These are phyloP conservation scores for Beauveria bassiana DNA, from an alignment of 2,329 filamentous ascomycete genomes.

Conservation along the genomic window DNA sequence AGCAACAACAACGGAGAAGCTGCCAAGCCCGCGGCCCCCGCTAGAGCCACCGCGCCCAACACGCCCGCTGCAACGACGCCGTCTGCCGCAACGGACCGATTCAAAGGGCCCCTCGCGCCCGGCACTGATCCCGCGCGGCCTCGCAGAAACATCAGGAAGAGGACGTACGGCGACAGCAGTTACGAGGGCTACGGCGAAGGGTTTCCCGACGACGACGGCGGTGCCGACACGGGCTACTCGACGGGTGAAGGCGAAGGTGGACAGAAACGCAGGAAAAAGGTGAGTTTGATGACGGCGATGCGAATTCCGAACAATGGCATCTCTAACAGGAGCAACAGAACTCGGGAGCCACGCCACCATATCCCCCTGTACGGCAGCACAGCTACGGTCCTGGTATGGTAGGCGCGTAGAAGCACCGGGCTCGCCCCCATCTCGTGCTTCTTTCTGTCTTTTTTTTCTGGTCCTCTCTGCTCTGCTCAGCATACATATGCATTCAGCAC, in stretches of 20 bases:
- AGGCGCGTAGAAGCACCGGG: constrained; percentile 35
- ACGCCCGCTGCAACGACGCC: constrained; percentile 37
- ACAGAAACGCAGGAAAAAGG: constrained; percentile 60
- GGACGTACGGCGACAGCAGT: constrained; percentile 66
- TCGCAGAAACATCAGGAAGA: constrained; percentile 62
- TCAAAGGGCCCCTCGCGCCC: constrained; percentile 31
- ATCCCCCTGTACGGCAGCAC: constrained; percentile 38
- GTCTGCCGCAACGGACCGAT: constrained; percentile 24
- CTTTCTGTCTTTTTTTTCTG: not conserved
- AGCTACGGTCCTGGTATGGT: constrained; percentile 53
- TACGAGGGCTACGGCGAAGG: constrained; percentile 70
- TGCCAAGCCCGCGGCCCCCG: constrained; percentile 32
- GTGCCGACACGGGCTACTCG: constrained; percentile 54
- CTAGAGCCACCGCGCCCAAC: constrained; percentile 43
- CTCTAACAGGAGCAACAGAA: constrained; percentile 29
- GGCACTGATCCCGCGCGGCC: constrained; percentile 47
- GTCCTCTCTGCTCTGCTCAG: not conserved
- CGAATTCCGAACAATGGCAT: not conserved
- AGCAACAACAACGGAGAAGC: constrained; percentile 27
- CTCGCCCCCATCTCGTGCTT: not conserved
- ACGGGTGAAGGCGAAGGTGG: constrained; percentile 64
- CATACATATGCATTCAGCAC: not conserved
- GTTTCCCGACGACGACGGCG: constrained; percentile 59
- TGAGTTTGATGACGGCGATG: constrained; percentile 21
- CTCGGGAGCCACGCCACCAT: constrained; percentile 35